Evolutionary conservation across 495 filamentous ascomycete genomes (phyloP).

Genomic region (Ramalina peruviana): DNA sequence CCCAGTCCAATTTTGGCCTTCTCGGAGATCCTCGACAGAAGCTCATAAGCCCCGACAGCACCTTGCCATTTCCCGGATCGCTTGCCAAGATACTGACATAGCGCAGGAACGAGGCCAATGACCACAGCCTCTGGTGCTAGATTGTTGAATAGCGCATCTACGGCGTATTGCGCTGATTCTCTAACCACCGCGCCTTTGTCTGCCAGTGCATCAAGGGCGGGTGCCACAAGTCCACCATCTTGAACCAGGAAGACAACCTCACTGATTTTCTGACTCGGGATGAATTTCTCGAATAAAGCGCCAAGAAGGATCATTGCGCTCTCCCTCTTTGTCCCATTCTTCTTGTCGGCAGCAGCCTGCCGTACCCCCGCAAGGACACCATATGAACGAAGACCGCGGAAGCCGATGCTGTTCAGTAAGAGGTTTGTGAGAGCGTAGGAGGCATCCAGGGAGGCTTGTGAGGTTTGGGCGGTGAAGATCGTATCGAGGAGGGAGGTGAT

Average conservation of each 20-base stretch:
- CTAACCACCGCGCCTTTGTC: conserved; percentile 83
- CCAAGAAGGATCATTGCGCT: conserved; percentile 92
- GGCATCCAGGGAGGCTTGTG: conserved; percentile 75
- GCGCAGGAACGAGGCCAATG: conserved; percentile 58
- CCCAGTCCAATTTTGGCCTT: conserved; percentile 78
- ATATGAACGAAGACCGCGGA: conserved; percentile 59
- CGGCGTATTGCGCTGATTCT: conserved; percentile 84
- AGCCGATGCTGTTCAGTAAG: conserved; percentile 64
- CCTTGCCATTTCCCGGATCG: conserved; percentile 91
- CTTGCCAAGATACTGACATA: conserved; percentile 62
- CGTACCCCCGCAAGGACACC: conserved; percentile 54
- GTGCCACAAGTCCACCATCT: conserved; percentile 56
- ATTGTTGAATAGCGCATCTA: conserved; percentile 73
- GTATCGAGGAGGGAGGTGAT: conserved; percentile 55
- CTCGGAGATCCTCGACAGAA: conserved; percentile 82
- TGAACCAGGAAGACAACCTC: conserved; percentile 71
- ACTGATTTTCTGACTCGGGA: conserved; percentile 57
- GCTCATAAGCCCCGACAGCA: conserved; percentile 64
- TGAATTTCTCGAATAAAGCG: conserved; percentile 82
- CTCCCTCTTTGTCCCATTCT: conserved; percentile 72
- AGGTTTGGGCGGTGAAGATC: conserved; percentile 69
- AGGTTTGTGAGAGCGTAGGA: conserved; percentile 71
- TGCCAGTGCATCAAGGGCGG: conserved; percentile 71
- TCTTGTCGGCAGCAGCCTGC: conserved; percentile 89
- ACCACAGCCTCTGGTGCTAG: conserved; percentile 72